These are phyloP conservation scores for Symbiodinium pilosum DNA, from an alignment of 73 alveolate genomes.

Conservation along the genomic window DNA sequence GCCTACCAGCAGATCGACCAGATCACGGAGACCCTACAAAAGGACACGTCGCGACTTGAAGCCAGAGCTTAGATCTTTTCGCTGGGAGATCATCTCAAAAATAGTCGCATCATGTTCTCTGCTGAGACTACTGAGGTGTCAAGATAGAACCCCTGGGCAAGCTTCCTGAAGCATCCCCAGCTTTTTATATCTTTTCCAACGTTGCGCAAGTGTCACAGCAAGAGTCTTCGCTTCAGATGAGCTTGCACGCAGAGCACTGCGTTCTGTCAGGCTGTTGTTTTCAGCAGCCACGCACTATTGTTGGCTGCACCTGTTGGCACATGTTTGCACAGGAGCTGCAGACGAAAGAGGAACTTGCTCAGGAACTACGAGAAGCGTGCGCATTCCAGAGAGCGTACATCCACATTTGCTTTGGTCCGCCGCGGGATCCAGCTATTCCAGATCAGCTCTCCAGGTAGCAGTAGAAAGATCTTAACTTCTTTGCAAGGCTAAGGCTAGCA, in stretches of 20 bases:
- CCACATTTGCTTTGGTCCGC: too few species aligned
- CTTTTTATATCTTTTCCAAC: background rate
- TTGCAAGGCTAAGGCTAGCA: too few species aligned
- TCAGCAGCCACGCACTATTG: too few species aligned
- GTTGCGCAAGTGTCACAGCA: background rate
- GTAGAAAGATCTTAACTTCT: too few species aligned
- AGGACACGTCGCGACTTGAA: background rate
- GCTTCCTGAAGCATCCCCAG: background rate
- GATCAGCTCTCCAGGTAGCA: too few species aligned
- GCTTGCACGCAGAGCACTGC: too few species aligned
- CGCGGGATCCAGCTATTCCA: too few species aligned
- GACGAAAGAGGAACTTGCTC: constrained; percentile 74
- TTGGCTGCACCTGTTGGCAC: too few species aligned
- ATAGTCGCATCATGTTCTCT: background rate
- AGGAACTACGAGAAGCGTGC: constrained; percentile 84
- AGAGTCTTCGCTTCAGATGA: too few species aligned
- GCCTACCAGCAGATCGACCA: constrained; percentile 86
- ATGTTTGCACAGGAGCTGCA: constrained; percentile 43
- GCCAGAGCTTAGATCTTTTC: background rate
- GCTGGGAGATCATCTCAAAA: background rate
- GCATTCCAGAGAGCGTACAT: background rate
- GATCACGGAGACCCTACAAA: constrained; percentile 81
- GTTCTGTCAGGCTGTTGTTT: too few species aligned
- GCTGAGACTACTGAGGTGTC: too few species aligned
- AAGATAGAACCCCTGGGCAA: background rate